These are phyloP conservation scores for Aristolochia contorta DNA, from an alignment of 164 flowering plant species.

Conservation along the genomic window DNA sequence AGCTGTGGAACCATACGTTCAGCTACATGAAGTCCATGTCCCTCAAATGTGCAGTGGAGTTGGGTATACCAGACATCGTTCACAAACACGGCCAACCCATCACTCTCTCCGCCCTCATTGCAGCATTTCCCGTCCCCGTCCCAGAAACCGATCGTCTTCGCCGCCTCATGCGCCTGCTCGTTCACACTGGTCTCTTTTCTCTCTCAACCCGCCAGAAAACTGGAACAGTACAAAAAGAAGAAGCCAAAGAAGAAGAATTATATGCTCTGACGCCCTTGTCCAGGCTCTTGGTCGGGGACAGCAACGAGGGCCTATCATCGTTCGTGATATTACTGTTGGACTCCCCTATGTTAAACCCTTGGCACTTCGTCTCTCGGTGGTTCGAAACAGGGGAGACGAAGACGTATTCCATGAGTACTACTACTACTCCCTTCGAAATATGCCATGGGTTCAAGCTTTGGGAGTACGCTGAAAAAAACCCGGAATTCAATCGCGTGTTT, in stretches of 20 bases:
- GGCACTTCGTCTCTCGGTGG: neutral
- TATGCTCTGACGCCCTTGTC: constrained; percentile 4
- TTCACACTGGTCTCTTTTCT: constrained; percentile 3
- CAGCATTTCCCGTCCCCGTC: neutral
- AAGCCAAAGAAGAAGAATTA: too few relatives aligned
- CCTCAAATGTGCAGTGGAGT: constrained; percentile 7
- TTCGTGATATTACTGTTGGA: neutral
- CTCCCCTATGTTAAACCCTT: neutral
- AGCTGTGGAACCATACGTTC: constrained; percentile 1
- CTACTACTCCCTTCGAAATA: neutral
- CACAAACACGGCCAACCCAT: constrained; percentile 2
- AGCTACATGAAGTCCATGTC: constrained; percentile 2
- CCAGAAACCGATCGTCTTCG: neutral
- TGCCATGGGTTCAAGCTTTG: constrained; percentile 2
- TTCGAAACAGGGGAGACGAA: neutral
- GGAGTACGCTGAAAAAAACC: neutral
- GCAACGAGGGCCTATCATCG: neutral
- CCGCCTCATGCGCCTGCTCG: constrained; percentile 7
- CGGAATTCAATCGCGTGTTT: constrained; percentile 5
- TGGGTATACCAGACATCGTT: constrained; percentile 4
- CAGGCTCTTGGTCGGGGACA: neutral
- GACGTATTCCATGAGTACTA: neutral
- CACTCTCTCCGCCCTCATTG: neutral
- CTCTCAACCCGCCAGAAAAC: too few relatives aligned
- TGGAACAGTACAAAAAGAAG: neutral